Conservation (phyloP, 1,284 basidiomycete species). For the Cronartium quercuum region DNA sequence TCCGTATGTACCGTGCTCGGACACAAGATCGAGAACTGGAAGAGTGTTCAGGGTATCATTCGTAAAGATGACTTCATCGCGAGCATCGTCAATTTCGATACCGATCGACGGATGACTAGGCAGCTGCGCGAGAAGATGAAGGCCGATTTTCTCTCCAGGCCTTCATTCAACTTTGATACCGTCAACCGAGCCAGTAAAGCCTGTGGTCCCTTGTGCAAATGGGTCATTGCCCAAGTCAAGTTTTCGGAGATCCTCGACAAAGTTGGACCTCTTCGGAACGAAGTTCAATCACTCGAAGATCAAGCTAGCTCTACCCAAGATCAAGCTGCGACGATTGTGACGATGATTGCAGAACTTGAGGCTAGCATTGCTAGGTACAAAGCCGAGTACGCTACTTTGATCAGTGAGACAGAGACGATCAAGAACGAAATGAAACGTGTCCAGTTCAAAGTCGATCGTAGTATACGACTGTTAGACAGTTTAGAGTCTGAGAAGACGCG, state of each 20-base stretch:
- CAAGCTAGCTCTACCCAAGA: constrained; percentile 89
- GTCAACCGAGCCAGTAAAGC: constrained; percentile 94
- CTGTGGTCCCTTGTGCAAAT: constrained; percentile 95
- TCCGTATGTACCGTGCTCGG: constrained; percentile 97
- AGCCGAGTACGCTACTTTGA: constrained; percentile 92
- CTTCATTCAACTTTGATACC: constrained; percentile 89
- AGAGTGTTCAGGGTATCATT: constrained; percentile 90
- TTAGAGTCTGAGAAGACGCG: constrained; percentile 88
- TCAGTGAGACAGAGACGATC: constrained; percentile 95
- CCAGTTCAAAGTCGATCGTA: constrained; percentile 91
- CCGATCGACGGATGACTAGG: constrained; percentile 81
- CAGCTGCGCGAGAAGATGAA: constrained; percentile 85
- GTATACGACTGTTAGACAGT: constrained; percentile 89
- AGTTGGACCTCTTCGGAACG: constrained; percentile 91
- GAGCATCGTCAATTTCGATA: constrained; percentile 95
- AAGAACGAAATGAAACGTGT: constrained; percentile 97
- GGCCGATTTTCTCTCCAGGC: constrained; percentile 82
- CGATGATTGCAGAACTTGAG: constrained; percentile 89
- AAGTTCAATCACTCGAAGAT: constrained; percentile 84
- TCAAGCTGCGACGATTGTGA: constrained; percentile 79
- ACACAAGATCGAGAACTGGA: constrained; percentile 94
- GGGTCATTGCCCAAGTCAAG: constrained; percentile 93
- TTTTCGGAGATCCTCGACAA: constrained; percentile 98
- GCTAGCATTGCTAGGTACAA: constrained; percentile 89
- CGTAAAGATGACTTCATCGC: constrained; percentile 96